Conservation (phyloP, 148 eudicot species). For the Fallopia convolvulus region DNA sequence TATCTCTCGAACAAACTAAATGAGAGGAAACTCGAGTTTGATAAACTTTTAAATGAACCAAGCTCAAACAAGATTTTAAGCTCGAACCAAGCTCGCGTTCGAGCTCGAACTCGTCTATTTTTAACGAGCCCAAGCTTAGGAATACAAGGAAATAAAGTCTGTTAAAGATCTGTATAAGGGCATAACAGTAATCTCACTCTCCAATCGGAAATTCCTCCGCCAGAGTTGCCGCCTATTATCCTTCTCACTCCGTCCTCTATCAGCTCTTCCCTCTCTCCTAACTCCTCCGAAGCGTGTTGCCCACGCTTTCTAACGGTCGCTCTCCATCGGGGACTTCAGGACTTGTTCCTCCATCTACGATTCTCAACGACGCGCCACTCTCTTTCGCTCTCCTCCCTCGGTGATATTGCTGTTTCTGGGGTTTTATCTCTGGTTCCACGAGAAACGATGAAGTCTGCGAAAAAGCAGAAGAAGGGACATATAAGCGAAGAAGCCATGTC, state of each 20-base stretch:
- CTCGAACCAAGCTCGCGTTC: too few relatives aligned
- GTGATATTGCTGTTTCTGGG: background rate
- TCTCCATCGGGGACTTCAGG: constrained; percentile 1
- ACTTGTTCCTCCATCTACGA: background rate
- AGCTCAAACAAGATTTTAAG: too few relatives aligned
- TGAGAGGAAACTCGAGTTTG: too few relatives aligned
- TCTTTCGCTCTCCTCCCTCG: background rate
- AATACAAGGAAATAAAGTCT: too few relatives aligned
- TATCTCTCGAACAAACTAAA: too few relatives aligned
- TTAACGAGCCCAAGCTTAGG: too few relatives aligned
- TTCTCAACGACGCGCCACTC: background rate
- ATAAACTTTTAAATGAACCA: too few relatives aligned
- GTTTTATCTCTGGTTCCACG: background rate
- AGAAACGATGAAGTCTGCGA: constrained; percentile 5
- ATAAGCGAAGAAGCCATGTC: constrained; percentile 50
- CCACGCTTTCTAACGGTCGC: constrained; percentile 12
- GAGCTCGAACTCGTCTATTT: too few relatives aligned
- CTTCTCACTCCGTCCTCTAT: too few relatives aligned
- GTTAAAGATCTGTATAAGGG: background rate
- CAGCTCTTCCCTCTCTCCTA: background rate
- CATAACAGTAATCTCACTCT: background rate
- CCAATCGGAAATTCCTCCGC: background rate
- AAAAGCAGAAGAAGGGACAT: constrained; percentile 29
- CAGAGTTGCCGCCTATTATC: background rate
- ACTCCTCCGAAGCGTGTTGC: background rate